Evolutionary conservation across 139 green algal species (phyloP).

Genomic region (Chloropicon primus): DNA sequence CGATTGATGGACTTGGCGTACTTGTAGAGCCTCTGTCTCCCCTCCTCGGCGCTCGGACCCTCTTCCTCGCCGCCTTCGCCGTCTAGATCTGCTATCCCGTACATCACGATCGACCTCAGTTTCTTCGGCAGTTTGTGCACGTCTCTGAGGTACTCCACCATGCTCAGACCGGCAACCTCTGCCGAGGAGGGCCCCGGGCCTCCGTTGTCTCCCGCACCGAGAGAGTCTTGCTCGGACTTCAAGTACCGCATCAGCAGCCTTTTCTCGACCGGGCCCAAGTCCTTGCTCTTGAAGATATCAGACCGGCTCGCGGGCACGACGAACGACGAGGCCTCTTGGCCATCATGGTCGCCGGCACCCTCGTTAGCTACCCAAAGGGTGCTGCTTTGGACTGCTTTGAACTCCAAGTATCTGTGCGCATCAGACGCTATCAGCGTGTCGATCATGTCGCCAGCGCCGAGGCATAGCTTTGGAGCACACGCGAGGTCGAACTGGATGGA

Average conservation of each 20-base stretch:
- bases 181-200: too few species aligned
- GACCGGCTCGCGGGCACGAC: not conserved
- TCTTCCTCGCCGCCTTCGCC: not conserved
- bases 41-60: not conserved
- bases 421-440: not conserved
- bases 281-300: not conserved
- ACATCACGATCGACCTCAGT: not conserved
- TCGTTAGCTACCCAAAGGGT: not conserved
- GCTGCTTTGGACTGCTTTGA: not conserved
- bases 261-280: not conserved
- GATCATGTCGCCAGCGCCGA: not conserved
- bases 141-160: not conserved
- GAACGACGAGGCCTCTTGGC: not conserved
- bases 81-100: not conserved
- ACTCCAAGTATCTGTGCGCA: not conserved
- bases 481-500: not conserved
- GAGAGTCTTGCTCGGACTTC: not conserved
- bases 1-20: not conserved
- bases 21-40: not conserved
- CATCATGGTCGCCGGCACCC: not conserved
- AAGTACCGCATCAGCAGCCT: not conserved
- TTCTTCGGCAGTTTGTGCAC: not conserved
- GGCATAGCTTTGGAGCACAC: not conserved
- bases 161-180: not conserved
- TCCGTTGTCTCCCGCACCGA: not conserved